Conservation (phyloP, 192 early-diverging fungal genomes). For the Lobosporangium transversale region DNA sequence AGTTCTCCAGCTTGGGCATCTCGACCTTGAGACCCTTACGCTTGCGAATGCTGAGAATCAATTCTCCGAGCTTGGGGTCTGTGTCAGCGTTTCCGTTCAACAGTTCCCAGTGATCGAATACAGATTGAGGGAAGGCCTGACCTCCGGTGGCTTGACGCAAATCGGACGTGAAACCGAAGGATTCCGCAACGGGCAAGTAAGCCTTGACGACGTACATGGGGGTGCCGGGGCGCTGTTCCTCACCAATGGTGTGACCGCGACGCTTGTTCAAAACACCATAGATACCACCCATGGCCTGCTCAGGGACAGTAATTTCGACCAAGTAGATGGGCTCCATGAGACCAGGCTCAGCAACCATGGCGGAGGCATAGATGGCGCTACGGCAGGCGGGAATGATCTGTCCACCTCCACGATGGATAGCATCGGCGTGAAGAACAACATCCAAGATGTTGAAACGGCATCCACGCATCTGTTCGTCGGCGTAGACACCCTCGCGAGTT, state of each 20-base stretch:
- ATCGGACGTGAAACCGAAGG: conserved; percentile 96
- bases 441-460: conserved; percentile 98
- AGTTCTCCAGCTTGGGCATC: conserved; percentile 81
- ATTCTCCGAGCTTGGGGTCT: conserved; percentile 86
- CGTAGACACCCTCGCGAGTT: conserved; percentile 91
- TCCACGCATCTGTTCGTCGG: conserved; percentile 96
- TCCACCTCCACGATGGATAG: conserved; percentile 98
- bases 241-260: conserved; percentile 92
- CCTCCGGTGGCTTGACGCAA: conserved; percentile 95
- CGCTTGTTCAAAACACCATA: conserved; percentile 95
- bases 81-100: conserved; percentile 80
- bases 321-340: conserved; percentile 97
- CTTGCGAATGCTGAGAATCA: conserved; percentile 81
- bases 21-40: conserved; percentile 92
- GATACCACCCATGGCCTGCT: conserved; percentile 94
- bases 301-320: conserved; percentile 96
- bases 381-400: conserved; percentile 96
- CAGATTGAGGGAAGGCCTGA: conserved; percentile 98
- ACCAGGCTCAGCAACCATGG: conserved; percentile 84
- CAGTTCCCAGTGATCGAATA: conserved; percentile 97
- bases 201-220: conserved; percentile 94
- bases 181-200: conserved; percentile 96
- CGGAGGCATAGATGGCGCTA: conserved; percentile 91
- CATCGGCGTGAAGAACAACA: conserved; percentile 95
- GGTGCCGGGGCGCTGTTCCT: conserved; percentile 90